A percentile compares a stretch with the other conserved stretches of the same genome.
These are phyloP conservation scores for Tetrapyrgos nigripes DNA, from an alignment of 1,284 basidiomycete genomes.

Conservation along the genomic window DNA sequence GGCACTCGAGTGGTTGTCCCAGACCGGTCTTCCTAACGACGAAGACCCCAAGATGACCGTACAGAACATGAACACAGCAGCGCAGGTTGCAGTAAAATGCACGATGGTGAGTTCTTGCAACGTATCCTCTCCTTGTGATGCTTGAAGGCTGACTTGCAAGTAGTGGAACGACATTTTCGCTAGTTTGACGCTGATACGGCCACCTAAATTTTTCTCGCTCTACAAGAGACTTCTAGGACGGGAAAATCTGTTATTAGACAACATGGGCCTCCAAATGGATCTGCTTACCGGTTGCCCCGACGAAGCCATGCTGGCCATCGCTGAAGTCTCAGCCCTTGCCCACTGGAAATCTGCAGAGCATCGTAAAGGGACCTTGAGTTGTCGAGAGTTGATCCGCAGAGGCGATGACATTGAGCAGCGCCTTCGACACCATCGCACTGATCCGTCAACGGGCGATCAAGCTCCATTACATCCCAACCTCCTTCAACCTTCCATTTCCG, in stretches of 20 bases:
- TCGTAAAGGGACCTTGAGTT: conserved; percentile 67
- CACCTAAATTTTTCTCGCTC: conserved; percentile 69
- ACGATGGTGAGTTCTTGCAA: conserved; percentile 64
- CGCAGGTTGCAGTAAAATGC: conserved; percentile 67
- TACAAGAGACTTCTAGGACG: conserved; percentile 62
- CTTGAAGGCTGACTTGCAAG: conserved; percentile 8
- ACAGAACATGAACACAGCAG: conserved; percentile 55
- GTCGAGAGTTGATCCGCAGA: conserved; percentile 70
- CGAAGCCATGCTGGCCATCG: conserved; percentile 74
- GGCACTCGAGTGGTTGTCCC: conserved; percentile 74
- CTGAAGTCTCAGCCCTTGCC: conserved; percentile 74
- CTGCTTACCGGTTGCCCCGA: conserved; percentile 76
- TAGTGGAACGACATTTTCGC: conserved; percentile 82
- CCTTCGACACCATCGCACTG: conserved; percentile 49
- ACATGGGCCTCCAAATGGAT: conserved; percentile 59
- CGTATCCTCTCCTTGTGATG: conserved; percentile 3
- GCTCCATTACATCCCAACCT: conserved; percentile 47
- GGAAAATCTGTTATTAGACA: conserved; percentile 20
- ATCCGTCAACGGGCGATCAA: conserved; percentile 36
- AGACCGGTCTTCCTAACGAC: conserved; percentile 63
- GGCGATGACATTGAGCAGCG: conserved; percentile 71
- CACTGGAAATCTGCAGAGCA: conserved; percentile 75
- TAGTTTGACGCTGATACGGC: conserved; percentile 62
- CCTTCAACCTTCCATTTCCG: conserved; percentile 32
- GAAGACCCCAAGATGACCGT: conserved; percentile 68